These are phyloP conservation scores for Heterobasidion parviporum DNA, from an alignment of 1,284 basidiomycete species.

Conservation along the genomic window DNA sequence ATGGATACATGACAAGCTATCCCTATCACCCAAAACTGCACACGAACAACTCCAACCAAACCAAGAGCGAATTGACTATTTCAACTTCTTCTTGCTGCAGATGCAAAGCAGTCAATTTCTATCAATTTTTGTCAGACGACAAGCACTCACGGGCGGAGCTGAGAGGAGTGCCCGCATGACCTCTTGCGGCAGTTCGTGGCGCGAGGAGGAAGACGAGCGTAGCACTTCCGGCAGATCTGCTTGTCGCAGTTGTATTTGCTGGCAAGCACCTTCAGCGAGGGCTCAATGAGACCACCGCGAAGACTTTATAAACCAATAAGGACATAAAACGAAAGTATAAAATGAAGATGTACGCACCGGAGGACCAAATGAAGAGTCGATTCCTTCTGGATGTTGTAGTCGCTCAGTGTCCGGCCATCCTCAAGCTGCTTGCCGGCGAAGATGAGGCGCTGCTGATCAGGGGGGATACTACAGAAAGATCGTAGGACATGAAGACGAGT, in stretches of 20 bases:
- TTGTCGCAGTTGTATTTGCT: constrained; percentile 97
- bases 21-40: background rate
- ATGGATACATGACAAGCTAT: constrained; percentile 2
- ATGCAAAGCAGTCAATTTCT: background rate
- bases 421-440: constrained; percentile 97
- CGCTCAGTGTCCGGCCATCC: constrained; percentile 89
- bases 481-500: constrained; percentile 1
- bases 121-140: background rate
- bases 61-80: constrained; percentile 50
- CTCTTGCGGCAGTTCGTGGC: constrained; percentile 99
- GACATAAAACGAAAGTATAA: background rate
- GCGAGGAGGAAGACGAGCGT: constrained; percentile 97
- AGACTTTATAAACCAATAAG: constrained; percentile 43
- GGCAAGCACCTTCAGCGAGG: constrained; percentile 94
- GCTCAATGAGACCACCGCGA: constrained; percentile 98
- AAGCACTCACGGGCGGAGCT: constrained; percentile 82
- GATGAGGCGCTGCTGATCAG: constrained; percentile 92
- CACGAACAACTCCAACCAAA: constrained; percentile 1
- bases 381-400: constrained; percentile 98
- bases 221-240: constrained; percentile 99
- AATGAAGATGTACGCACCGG: constrained; percentile 43
- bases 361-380: constrained; percentile 95
- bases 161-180: constrained; percentile 86
- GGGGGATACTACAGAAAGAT: constrained; percentile 58
- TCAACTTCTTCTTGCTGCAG: constrained; percentile 88